Evolutionary conservation across 768 basidiomycete genomes (phyloP), one percentile per base, ranked within the genome.

Genomic region (Lactifluus echinatus): DNA sequence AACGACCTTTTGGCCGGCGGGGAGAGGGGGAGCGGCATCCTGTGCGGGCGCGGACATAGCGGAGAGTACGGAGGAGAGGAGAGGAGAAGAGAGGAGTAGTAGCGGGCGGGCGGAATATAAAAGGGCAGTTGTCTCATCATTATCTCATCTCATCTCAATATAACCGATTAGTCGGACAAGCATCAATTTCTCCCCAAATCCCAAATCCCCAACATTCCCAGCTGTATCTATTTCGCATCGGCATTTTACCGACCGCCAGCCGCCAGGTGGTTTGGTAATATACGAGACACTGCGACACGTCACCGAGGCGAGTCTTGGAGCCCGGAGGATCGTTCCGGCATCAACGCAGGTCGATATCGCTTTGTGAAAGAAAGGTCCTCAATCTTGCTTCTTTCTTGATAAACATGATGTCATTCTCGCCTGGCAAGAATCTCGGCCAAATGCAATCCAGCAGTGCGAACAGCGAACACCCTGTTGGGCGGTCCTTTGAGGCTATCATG

Each of bases 11-110:
- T 58, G 24, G 24, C 33, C 50, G 14, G 50, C 14, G 26, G 57
- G 57, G 48, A 40, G 53, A 26, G 61, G 55, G 21, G 60, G 53
- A 15, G 60, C 52, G 31, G 53, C 56, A 50, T 44, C 56, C 31
- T 29, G 48, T 33, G 48, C 21, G 26, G 58, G 44, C 8, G 40
- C 40, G 29, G 61, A 55, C 61, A 61, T 61, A 8, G 42, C 58
- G 52, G 34, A 24, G 14, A 51, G 26, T n/a, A 33, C 4, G 34
- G 28, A 36, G 37, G 36, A 29, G 57, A 28, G 44, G 56, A 28
- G 44, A 19, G 29, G 8, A 14, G 23, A 17, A 24, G 3, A 19
- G 17, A 5, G 26, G 17, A 34, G 3, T 23, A 24, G 21, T 40
- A 36, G 39, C n/a, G n/a, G n/a, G n/a, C n/a, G 21, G 51, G 39